Conservation (phyloP, 345 rosid species). For the Cardamine resedifolia region DNA sequence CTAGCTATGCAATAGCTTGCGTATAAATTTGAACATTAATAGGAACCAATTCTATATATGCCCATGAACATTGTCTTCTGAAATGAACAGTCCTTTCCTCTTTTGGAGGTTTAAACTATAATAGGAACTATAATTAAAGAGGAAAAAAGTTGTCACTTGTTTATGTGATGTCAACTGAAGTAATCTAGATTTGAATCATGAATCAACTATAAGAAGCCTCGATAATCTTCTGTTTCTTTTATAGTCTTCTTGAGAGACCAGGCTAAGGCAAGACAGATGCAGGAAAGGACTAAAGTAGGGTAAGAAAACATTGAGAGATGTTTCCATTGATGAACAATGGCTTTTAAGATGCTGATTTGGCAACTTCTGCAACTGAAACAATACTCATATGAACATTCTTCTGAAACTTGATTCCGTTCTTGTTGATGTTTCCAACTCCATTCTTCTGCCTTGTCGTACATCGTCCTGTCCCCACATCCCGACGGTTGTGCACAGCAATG, state of each 20-base stretch:
- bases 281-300: neutral
- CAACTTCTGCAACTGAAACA: conserved; percentile 24
- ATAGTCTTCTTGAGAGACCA: neutral
- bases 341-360: conserved; percentile 17
- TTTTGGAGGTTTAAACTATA: too few relatives aligned
- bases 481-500: conserved; percentile 6
- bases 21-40: neutral
- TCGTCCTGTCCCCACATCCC: neutral
- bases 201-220: conserved; percentile 18
- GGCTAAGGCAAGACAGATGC: conserved; percentile 19
- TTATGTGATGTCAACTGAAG: neutral
- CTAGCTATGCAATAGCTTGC: neutral
- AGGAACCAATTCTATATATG: neutral
- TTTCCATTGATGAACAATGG: conserved; percentile 31
- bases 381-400: conserved; percentile 12
- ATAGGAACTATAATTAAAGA: too few relatives aligned
- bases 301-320: conserved; percentile 28
- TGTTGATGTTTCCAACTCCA: conserved; percentile 23
- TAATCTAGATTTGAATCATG: neutral
- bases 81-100: too few relatives aligned
- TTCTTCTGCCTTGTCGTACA: conserved; percentile 17
- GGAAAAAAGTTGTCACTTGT: neutral
- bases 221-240: neutral
- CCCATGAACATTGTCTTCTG: too few relatives aligned
- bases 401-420: neutral